A percentile compares a stretch with the other conserved stretches of the same genome.
Conservation (phyloP, 169 alveolate genomes). For the Sarcocystis neurona region DNA sequence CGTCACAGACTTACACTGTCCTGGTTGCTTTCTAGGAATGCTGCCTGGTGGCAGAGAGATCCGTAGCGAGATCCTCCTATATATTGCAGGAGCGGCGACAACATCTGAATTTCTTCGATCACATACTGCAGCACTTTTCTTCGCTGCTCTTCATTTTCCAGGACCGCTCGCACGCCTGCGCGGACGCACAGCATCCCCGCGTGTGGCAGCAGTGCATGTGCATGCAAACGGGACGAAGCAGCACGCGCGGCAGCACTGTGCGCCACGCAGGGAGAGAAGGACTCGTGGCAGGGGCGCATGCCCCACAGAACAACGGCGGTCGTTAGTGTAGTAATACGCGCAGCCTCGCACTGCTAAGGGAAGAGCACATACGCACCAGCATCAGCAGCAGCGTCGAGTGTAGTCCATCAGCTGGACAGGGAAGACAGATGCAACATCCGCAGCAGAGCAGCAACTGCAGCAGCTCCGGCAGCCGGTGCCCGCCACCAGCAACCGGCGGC, state of each 20-base stretch:
- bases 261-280: too few species aligned
- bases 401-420: too few species aligned
- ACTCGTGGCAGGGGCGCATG: too few species aligned
- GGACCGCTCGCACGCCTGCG: slow-evolving; percentile 46
- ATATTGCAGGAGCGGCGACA: slow-evolving; percentile 42
- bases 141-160: slow-evolving; percentile 29
- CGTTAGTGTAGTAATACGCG: too few species aligned
- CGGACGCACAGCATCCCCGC: background rate
- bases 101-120: slow-evolving; percentile 4
- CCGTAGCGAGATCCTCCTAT: slow-evolving; percentile 46
- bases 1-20: slow-evolving; percentile 21
- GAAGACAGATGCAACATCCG: too few species aligned
- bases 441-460: too few species aligned
- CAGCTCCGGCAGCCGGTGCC: too few species aligned
- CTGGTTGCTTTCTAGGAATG: background rate
- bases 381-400: too few species aligned
- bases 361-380: too few species aligned
- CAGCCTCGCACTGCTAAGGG: too few species aligned
- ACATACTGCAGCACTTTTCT: slow-evolving; percentile 15
- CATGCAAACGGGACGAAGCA: background rate
- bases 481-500: too few species aligned
- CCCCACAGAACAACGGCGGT: too few species aligned
- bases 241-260: slow-evolving; percentile 36
- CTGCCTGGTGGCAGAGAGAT: slow-evolving; percentile 52
- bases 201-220: background rate